Percentiles rank a stretch among this genome's conserved stretches.
Conservation (phyloP, 441 rosid species). For the Omphalea diandra region DNA sequence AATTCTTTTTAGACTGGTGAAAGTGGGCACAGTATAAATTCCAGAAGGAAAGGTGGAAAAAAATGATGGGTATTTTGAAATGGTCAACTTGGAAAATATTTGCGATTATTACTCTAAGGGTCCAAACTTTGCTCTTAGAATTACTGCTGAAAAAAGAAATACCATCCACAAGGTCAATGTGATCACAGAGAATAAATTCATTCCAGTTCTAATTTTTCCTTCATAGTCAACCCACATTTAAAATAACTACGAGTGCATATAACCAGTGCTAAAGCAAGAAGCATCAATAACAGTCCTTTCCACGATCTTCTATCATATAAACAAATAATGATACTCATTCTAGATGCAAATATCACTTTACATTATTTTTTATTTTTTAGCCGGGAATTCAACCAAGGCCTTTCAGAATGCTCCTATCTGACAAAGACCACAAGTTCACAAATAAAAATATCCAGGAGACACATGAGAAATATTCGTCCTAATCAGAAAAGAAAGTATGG, state of each 20-base stretch:
- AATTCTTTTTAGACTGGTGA: constrained; percentile 32
- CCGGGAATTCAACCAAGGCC: neutral
- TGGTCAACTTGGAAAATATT: neutral
- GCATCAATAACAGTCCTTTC: neutral
- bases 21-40: constrained; percentile 54
- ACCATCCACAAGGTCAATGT: constrained; percentile 13
- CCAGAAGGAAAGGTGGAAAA: constrained; percentile 30
- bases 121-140: no score
- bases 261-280: neutral
- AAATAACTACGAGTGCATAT: neutral
- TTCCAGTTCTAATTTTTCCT: neutral
- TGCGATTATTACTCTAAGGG: neutral
- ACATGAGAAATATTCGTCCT: constrained; percentile 26
- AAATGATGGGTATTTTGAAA: constrained; percentile 22
- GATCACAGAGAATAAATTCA: constrained; percentile 4
- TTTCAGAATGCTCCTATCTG: neutral
- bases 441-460: neutral
- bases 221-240: neutral
- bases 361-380: neutral
- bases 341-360: constrained; percentile 2
- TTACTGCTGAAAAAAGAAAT: no score
- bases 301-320: neutral
- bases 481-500: constrained; percentile 5
- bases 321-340: neutral
- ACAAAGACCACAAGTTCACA: neutral